Base-by-base conservation (phyloP, 495 filamentous ascomycete genomes). In the Penicillium bialowiezense region DNA sequence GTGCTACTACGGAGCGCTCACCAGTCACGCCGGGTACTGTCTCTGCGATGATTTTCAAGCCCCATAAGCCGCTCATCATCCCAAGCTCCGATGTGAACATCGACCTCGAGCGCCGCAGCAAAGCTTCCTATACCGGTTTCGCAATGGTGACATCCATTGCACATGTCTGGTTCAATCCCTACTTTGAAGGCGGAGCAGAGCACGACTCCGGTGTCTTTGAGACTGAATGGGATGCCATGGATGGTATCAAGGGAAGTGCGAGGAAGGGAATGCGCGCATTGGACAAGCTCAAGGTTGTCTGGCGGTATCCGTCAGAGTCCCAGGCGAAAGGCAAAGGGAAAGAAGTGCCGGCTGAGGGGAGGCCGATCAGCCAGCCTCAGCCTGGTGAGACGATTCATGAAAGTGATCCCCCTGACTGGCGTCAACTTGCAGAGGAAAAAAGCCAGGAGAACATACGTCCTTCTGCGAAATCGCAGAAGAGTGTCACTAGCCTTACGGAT, bases 151-250 rank as follows among this genome's bases (percentile, higher is more conserved):
- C 91, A 4, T 84, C 90, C 0, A 85, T 97, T 29, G 90, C 91
- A 1, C 91, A 97, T 50, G 87, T 96, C 24, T 98, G 93, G 93
- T 95, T 96, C 71, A 98, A 98, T 59, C 70, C 85, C 2, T 97
- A 84, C 69, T 97, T 97, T 52, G 93, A 97, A 69, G 91, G 90
- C 10, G 79, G 84, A 51, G 76, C 87, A 13, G 81, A 90, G 54
- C 56, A 72, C 34, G 64, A 72, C 43, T 75, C 74, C 0, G 83
- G 83, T 20, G 75, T 85, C 18, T 86, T 87, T 58, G 80, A 85
- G 44, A 78, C 77, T 7, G 69, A 74, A 3, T 88, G 83, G 83
- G 82, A 86, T 3, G 73, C 67, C 1, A 79, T 88, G 70, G 85
- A 88, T 58, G 85, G 85, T 1, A 80, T 88, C 51, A 96, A 95